Base-by-base conservation (phyloP, 2,329 filamentous ascomycete genomes). In the Incumbomyces delicatus region DNA sequence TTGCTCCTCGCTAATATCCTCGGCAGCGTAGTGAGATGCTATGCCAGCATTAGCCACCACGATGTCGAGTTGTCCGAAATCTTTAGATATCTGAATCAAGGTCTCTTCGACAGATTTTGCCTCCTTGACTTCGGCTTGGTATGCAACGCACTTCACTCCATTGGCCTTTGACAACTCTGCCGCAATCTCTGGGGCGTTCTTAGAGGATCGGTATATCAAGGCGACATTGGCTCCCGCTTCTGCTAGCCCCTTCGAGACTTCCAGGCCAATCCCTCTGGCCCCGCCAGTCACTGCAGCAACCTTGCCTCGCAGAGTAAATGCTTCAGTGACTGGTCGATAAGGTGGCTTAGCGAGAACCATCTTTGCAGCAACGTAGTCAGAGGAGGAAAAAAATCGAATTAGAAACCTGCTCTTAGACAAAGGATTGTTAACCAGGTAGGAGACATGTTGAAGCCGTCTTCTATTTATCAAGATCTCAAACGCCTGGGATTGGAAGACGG, bases 11-110 rank as follows among this genome's bases (percentile, higher is more conserved):
- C 64, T 65, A 48, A 67, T 68, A 13, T 69, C 61, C 7, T 65
- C 61, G 11, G 63, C 65, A 0, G 66, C 55, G 46, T 63, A 54
- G 4, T 60, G 59, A 2, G 58, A 53, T 30, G 59, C 58, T 20
- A 68, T 65, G 1, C 70, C 70, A 1, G 70, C 68, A 54, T 72
- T 73, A 14, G 65, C 70, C 29, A 74, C 62, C 32, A 73, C 60
- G 44, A 74, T 66, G 44, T 71, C 65, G 8, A 73, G 61, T 29
- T 62, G 61, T 12, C 67, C 68, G 54, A 71, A 71, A 34, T 68
- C 66, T 6, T 54, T 49, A 2, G 56, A 58, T 12, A 69, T 61
- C 22, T 62, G 29, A 2, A 64, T 51, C 2, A 71, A 55, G 2
- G 56, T 54, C 1, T 39, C 36, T 32, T 63, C 55, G 8, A 70